These are phyloP conservation scores for Lipomyces lipofer DNA, from an alignment of 805 yeast species.

Conservation along the genomic window DNA sequence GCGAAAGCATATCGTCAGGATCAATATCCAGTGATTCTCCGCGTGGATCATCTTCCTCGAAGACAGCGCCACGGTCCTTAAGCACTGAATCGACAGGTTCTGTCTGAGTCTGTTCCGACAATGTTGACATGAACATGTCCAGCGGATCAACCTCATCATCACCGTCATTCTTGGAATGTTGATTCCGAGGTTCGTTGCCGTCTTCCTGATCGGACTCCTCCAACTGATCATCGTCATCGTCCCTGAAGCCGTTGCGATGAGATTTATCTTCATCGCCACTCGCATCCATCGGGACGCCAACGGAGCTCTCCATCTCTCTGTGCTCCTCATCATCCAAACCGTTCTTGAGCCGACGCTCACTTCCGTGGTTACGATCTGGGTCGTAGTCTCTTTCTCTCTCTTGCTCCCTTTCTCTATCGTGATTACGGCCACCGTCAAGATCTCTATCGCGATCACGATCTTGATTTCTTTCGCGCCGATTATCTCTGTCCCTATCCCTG, in stretches of 20 bases:
- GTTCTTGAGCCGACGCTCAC: background rate
- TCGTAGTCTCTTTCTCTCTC: constrained; percentile 18
- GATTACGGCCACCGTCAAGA: constrained; percentile 10
- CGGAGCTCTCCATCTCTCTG: constrained; percentile 7
- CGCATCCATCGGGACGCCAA: background rate
- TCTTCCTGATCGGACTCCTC: constrained; percentile 35
- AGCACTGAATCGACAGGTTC: constrained; percentile 1
- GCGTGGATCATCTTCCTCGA: constrained; percentile 31
- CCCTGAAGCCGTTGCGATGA: background rate
- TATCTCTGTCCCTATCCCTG: constrained; percentile 10
- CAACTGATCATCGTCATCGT: constrained; percentile 32
- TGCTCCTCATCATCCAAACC: constrained; percentile 2
- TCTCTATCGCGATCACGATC: constrained; percentile 11
- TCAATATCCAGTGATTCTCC: constrained; percentile 38
- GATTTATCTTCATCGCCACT: constrained; percentile 2
- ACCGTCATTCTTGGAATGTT: constrained; percentile 9
- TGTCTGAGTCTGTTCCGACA: constrained; percentile 24
- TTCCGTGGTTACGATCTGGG: constrained; percentile 19
- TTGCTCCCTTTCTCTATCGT: constrained; percentile 19
- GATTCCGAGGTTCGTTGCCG: background rate
- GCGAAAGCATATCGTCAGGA: constrained; percentile 39
- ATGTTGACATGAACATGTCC: constrained; percentile 48
- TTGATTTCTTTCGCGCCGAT: constrained; percentile 10
- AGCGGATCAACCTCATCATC: constrained; percentile 47
- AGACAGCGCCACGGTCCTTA: constrained; percentile 15